These are phyloP conservation scores for Phytophthora sojae DNA, from an alignment of 352 stramenopile species.

Conservation along the genomic window DNA sequence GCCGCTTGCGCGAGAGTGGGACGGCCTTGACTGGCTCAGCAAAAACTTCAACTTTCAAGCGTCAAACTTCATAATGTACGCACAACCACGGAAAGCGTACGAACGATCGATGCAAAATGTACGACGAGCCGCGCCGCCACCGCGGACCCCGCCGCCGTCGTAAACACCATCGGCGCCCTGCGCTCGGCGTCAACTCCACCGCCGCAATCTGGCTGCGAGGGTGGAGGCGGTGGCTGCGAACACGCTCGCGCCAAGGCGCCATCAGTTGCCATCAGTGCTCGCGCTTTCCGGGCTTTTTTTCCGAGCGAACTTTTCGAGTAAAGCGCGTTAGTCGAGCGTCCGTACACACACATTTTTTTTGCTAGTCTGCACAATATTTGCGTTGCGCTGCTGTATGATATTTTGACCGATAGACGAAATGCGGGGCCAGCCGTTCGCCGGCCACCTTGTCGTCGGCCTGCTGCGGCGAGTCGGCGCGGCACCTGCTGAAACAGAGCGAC, in stretches of 20 bases:
- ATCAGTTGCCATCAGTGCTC: neutral
- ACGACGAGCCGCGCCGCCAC: neutral
- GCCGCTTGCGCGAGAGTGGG: conserved; percentile 16
- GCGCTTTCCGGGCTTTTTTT: neutral
- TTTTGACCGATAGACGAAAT: no score
- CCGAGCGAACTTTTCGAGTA: no score
- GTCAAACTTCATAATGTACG: conserved; percentile 25
- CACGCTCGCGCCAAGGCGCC: neutral
- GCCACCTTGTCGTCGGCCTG: no score
- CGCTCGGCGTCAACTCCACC: neutral
- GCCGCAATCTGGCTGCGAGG: neutral
- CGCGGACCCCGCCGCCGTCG: neutral
- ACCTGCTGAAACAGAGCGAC: neutral
- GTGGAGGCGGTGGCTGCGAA: neutral
- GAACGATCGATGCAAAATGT: neutral
- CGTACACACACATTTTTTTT: neutral
- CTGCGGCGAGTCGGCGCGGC: no score
- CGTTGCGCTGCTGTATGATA: no score
- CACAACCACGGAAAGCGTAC: neutral
- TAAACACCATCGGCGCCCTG: neutral
- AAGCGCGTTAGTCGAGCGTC: no score
- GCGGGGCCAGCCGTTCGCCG: no score
- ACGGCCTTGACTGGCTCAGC: conserved; percentile 18
- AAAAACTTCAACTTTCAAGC: conserved; percentile 27
- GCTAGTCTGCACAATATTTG: no score